These are phyloP conservation scores for Aspergillus glaucus DNA, from an alignment of 2,329 filamentous ascomycete genomes.

Conservation along the genomic window DNA sequence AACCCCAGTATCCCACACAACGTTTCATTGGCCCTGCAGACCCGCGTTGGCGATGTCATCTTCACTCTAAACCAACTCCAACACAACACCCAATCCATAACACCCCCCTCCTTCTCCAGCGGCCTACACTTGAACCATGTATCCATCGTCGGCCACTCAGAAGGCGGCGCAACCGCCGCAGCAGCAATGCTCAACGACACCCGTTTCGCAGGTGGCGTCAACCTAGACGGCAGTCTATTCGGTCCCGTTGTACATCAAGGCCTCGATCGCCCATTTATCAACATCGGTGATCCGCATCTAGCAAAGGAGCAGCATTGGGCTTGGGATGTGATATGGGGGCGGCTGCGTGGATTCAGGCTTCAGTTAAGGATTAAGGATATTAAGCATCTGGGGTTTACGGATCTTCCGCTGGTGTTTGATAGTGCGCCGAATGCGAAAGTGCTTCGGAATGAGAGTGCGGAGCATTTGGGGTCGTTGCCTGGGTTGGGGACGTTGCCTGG, in stretches of 20 bases:
- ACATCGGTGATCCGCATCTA: not conserved
- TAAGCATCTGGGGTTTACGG: conserved; percentile 12
- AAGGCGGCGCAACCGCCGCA: conserved; percentile 29
- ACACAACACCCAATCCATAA: not conserved
- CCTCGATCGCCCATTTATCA: not conserved
- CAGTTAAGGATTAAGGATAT: conserved; percentile 3
- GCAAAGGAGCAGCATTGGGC: not conserved
- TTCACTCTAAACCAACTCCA: conserved; percentile 2
- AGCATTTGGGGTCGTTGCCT: not conserved
- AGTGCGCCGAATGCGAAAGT: not conserved
- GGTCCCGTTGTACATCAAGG: conserved; percentile 6
- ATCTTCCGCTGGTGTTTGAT: conserved; percentile 13
- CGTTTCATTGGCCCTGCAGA: not conserved
- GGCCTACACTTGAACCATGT: conserved; percentile 1
- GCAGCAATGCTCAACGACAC: conserved; percentile 15
- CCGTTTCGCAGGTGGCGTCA: conserved; percentile 22
- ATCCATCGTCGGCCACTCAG: conserved; percentile 28
- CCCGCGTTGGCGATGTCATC: conserved; percentile 3
- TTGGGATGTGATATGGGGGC: conserved; percentile 7
- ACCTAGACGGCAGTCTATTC: conserved; percentile 31
- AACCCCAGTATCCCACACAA: not conserved
- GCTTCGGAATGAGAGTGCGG: conserved; percentile 1
- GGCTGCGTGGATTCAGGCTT: not conserved
- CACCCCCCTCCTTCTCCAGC: conserved; percentile 1
- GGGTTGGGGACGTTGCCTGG: conserved; percentile 12